These are phyloP conservation scores for Pochonia chlamydosporia DNA, from an alignment of 2,329 filamentous ascomycete genomes.

Conservation along the genomic window DNA sequence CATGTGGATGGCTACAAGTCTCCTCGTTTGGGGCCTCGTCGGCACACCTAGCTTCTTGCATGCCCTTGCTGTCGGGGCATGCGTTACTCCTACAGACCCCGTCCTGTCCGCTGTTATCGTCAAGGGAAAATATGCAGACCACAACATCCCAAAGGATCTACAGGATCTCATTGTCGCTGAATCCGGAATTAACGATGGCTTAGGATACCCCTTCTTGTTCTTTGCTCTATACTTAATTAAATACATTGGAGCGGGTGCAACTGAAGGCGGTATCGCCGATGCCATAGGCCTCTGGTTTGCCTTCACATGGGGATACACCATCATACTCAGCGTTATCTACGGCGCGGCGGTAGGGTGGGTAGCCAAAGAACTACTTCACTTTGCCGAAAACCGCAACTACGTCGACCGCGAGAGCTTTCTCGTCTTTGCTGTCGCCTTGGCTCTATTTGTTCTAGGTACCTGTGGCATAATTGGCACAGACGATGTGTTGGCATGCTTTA, in stretches of 20 bases:
- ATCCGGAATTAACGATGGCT: slow-evolving; percentile 82
- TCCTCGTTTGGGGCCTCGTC: slow-evolving; percentile 71
- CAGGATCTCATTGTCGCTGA: slow-evolving; percentile 79
- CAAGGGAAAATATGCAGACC: too few species aligned
- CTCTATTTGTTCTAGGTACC: slow-evolving; percentile 81
- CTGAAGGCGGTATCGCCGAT: slow-evolving; percentile 51
- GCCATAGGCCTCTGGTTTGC: slow-evolving; percentile 80
- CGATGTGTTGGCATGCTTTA: slow-evolving; percentile 86
- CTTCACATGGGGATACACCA: slow-evolving; percentile 81
- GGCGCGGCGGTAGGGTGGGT: slow-evolving; percentile 74
- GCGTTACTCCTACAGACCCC: too few species aligned
- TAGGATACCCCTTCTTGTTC: slow-evolving; percentile 86
- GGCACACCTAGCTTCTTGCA: slow-evolving; percentile 69
- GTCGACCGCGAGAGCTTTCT: slow-evolving; percentile 85
- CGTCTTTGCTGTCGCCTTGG: slow-evolving; percentile 78
- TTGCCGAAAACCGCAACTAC: slow-evolving; percentile 73
- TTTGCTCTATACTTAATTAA: slow-evolving; percentile 79
- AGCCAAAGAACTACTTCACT: slow-evolving; percentile 76
- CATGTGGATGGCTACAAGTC: slow-evolving; percentile 82
- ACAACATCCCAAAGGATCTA: slow-evolving; percentile 64
- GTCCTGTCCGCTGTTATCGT: too few species aligned
- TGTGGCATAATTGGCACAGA: slow-evolving; percentile 83
- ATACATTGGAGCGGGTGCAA: slow-evolving; percentile 57
- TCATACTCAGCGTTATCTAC: slow-evolving; percentile 74
- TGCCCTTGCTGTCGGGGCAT: slow-evolving; percentile 69